Percentiles rank a stretch among this genome's conserved stretches.
phyloP scores from a whole-genome alignment of 1,139 yeast species.

The Geotrichum candidum region DNA sequence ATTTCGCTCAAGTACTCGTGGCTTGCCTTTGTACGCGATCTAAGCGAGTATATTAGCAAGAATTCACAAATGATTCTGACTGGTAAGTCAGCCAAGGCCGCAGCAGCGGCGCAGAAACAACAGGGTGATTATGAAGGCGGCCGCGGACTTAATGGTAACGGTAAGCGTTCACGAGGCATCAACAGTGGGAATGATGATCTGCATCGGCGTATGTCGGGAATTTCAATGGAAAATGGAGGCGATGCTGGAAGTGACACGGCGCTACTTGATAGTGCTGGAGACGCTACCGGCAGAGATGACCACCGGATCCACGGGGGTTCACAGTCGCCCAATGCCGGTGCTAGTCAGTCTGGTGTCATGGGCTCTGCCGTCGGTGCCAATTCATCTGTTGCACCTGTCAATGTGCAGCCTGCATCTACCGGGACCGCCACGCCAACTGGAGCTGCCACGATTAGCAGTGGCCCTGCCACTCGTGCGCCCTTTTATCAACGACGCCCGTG shows the following conservation, averaged over 20 bases:
- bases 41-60: conserved; percentile 71
- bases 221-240: background rate
- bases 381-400: background rate
- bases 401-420: background rate
- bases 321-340: background rate
- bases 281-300: background rate
- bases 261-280: background rate
- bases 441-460: background rate
- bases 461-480: conserved; percentile 13
- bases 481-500: conserved; percentile 57
- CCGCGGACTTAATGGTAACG: background rate
- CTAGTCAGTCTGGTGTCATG: background rate
- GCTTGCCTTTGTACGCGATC: conserved; percentile 64
- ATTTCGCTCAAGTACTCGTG: conserved; percentile 63
- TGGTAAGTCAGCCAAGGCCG: conserved; percentile 10
- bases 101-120: background rate
- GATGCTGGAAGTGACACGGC: background rate
- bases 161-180: background rate
- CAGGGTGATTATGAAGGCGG: background rate
- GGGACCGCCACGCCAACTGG: background rate
- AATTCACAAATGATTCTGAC: conserved; percentile 38
- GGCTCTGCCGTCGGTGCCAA: background rate
- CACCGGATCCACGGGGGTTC: background rate
- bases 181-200: background rate
- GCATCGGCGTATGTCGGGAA: background rate